Evolutionary conservation across 2,329 filamentous ascomycete species (phyloP), one percentile per base, ranked within the genome.

Genomic region (Pseudogymnoascus verrucosus): DNA sequence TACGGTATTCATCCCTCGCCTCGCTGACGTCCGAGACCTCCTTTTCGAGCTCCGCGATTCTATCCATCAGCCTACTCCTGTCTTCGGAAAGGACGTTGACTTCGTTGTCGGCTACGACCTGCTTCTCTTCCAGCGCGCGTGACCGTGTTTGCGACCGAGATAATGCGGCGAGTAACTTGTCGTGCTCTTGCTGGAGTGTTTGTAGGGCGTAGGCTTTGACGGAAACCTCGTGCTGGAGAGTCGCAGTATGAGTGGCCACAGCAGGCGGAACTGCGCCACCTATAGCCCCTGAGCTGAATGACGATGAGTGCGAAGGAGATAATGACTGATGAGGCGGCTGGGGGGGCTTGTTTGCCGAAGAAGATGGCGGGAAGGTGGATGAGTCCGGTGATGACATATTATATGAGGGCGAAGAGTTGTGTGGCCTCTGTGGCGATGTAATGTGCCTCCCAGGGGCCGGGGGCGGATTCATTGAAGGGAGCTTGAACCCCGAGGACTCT

Each of bases 121-220:
- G 71, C 68, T 84, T 84, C 70, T 77, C 79, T 64, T 82, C 81
- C 1, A 84, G 74, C 1, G 80, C 76, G 44, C 77, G 76, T 47
- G 76, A 80, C 67, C 79, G 79, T 12, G 76, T 77, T 57, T 80
- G 77, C 65, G 81, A 80, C 4, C 79, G 75, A 34, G 80, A 78
- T 21, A 81, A 78, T 26, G 80, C 82, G 19, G 81, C 76, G 3
- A 84, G 75, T 3, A 84, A 74, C 54, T 76, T 77, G 62, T 82
- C 77, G 68, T 84, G 81, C 70, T 84, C 82, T n/a, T 76, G 75
- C 68, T 83, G 81, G 5, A 84, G 73, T 1, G 79, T 82, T 65
- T 81, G 78, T 21, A 82, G 75, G 11, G 78, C 78, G 16, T 83
- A 73, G 4, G 81, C 79, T 67, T 83, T 82, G 64, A 82, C 73